These are phyloP conservation scores for Pseudopithomyces maydicus DNA, from an alignment of 2,329 filamentous ascomycete genomes.

Conservation along the genomic window DNA sequence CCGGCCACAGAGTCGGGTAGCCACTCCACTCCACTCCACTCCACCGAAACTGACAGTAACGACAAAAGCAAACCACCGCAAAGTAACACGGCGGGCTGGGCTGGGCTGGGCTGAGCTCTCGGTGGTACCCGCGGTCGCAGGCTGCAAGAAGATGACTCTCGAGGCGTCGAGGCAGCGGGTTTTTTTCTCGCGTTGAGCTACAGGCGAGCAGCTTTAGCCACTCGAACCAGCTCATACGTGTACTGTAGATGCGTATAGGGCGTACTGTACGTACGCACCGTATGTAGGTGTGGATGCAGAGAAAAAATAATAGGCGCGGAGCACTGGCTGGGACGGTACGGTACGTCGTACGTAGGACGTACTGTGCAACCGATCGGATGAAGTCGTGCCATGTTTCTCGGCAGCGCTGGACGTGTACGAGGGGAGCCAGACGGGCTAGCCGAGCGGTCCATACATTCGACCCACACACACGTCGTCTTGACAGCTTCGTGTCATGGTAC, in stretches of 20 bases:
- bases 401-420: neutral
- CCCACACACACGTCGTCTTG: conserved; percentile 10
- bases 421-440: conserved; percentile 6
- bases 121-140: neutral
- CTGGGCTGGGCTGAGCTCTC: too few relatives aligned
- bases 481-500: conserved; percentile 12
- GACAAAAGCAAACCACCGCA: conserved; percentile 3
- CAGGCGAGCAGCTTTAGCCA: neutral
- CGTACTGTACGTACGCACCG: neutral
- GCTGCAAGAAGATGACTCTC: conserved; percentile 1
- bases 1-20: conserved; percentile 12
- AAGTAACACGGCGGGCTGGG: conserved; percentile 7
- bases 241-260: too few relatives aligned
- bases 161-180: neutral
- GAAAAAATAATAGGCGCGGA: too few relatives aligned
- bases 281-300: too few relatives aligned
- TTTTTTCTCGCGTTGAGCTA: conserved; percentile 3
- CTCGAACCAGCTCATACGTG: too few relatives aligned
- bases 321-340: too few relatives aligned
- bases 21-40: too few relatives aligned
- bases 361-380: conserved; percentile 9
- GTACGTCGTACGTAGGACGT: too few relatives aligned
- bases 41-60: conserved; percentile 8
- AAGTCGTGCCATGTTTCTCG: conserved; percentile 25
- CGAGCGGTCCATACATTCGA: conserved; percentile 11